These are phyloP conservation scores for Athelia sp. DNA, from an alignment of 1,284 basidiomycete genomes.

Conservation along the genomic window DNA sequence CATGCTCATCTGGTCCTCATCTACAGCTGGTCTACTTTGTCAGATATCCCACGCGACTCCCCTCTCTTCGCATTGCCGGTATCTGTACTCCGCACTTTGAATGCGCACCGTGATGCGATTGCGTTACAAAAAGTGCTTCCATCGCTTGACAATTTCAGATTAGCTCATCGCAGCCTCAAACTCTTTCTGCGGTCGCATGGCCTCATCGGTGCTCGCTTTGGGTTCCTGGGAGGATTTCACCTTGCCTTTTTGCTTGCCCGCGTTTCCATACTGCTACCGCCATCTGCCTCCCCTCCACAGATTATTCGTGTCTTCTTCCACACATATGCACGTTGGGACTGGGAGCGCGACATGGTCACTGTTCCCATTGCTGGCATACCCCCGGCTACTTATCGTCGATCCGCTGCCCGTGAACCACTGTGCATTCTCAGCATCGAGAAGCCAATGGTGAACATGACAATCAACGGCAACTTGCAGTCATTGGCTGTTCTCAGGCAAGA, in stretches of 20 bases:
- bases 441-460: slow-evolving; percentile 12
- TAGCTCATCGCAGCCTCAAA: slow-evolving; percentile 15
- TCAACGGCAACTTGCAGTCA: slow-evolving; percentile 11
- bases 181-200: slow-evolving; percentile 11
- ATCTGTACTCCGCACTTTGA: slow-evolving; percentile 12
- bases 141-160: slow-evolving; percentile 9
- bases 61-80: slow-evolving; percentile 12
- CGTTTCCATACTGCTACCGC: slow-evolving; percentile 7
- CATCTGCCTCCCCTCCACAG: slow-evolving; percentile 6
- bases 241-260: slow-evolving; percentile 14
- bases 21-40: slow-evolving; percentile 4
- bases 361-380: slow-evolving; percentile 2
- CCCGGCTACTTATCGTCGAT: slow-evolving; percentile 4
- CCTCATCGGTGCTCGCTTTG: slow-evolving; percentile 12
- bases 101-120: slow-evolving; percentile 13
- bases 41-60: slow-evolving; percentile 5
- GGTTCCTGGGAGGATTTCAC: slow-evolving; percentile 17
- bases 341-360: slow-evolving; percentile 11
- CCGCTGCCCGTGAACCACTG: slow-evolving; percentile 12
- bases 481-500: slow-evolving; percentile 8
- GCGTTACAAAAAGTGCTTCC: slow-evolving; percentile 9
- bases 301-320: slow-evolving; percentile 14
- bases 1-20: not conserved
- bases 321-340: slow-evolving; percentile 14
- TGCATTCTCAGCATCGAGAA: slow-evolving; percentile 14